Base-by-base conservation (phyloP, 164 flowering plant species). In the Vitis riparia region DNA sequence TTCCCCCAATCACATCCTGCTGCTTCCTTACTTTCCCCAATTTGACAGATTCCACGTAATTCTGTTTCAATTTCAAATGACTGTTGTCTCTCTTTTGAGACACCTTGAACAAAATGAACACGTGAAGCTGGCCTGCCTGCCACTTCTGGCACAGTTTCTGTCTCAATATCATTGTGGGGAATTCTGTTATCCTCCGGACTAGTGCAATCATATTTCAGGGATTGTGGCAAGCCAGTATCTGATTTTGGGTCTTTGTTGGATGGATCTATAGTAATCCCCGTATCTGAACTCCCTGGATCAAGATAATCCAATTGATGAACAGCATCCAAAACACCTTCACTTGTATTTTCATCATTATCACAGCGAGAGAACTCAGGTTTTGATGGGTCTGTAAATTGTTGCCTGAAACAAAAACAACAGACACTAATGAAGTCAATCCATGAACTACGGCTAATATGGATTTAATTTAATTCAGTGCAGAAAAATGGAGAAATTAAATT, bases 201-300 rank as follows among this genome's bases (percentile, higher is more conserved):
- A 19, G 64, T 55, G 63, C 55, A 27, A 69, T 67, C 69, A 72
- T 74, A 62, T 27, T 67, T 69, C 67, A 74, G 55, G 50, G 69
- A 59, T 51, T 37, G 62, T 57, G 74, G 72, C 55, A 71, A 19
- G 65, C 71, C 77, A 57, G 32, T 30, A 15, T 68, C 59, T n/a
- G 68, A 37, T 14, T 72, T 55, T 16, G 63, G 53, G 16, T 68
- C 15, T 15, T 69, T 72, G 63, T 67, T 16, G 0, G n/a, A 64
- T 55, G 19, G 73, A 58, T 69, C 66, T 57, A 15, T 19, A 16
- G 29, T 53, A 68, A 12, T n/a, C 23, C 57, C 69, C 65, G 55
- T 30, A 29, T 10, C 44, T 63, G 69, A 64, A 59, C 10, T 30
- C 10, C 52, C 68, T 17, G 61, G 30, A 30, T 2, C 52, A 9